These are phyloP conservation scores for Tetrapyrgos nigripes DNA, from an alignment of 1,284 basidiomycete species.

Conservation along the genomic window DNA sequence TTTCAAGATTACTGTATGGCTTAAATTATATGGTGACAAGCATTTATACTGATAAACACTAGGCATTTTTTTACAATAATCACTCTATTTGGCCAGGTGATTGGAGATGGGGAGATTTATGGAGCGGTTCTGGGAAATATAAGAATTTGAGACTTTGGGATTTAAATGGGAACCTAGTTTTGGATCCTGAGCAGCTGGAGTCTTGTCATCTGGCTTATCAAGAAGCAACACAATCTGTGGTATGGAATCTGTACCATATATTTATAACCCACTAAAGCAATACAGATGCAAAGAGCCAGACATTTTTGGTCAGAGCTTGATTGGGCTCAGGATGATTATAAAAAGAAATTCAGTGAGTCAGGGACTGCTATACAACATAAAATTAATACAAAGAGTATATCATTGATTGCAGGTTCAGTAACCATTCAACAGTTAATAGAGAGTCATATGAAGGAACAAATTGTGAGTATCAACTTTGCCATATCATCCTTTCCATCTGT, in stretches of 20 bases:
- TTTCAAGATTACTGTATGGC: slow-evolving; percentile 1
- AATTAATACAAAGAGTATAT: too few species aligned
- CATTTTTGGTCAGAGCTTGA: too few species aligned
- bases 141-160: background rate
- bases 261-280: too few species aligned
- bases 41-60: background rate
- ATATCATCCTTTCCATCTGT: too few species aligned
- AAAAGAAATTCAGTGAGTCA: too few species aligned
- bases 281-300: too few species aligned
- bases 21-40: background rate
- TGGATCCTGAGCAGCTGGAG: background rate
- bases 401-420: too few species aligned
- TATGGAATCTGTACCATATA: background rate
- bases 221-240: background rate
- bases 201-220: background rate
- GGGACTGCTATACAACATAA: too few species aligned
- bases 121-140: background rate
- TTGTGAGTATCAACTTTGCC: too few species aligned
- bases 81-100: background rate
- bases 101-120: background rate
- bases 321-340: too few species aligned
- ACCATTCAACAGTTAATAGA: too few species aligned
- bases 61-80: background rate
- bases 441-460: too few species aligned
- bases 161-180: background rate